A percentile compares a stretch with the other conserved stretches of the same genome.
phyloP scores from a whole-genome alignment of 2,329 filamentous ascomycete species.

The Colletotrichum lini region DNA sequence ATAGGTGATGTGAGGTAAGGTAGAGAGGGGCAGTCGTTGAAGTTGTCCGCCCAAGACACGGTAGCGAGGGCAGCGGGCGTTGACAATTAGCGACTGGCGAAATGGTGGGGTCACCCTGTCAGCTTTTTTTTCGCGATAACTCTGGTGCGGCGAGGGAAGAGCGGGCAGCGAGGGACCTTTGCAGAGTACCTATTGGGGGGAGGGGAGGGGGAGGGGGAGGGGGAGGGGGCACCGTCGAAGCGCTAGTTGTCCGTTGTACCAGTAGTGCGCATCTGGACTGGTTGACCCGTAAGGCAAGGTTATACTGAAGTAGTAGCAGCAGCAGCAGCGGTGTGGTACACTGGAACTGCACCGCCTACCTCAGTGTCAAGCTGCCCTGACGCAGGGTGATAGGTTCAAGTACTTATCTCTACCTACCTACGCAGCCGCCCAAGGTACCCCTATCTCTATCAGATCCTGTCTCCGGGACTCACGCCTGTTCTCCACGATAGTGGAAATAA shows the following conservation, averaged over 20 bases:
- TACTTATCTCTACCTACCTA: background rate
- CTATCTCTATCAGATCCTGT: background rate
- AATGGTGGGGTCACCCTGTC: slow-evolving; percentile 43
- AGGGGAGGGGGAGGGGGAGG: slow-evolving; percentile 10
- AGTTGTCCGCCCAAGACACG: slow-evolving; percentile 30
- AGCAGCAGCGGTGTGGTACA: background rate
- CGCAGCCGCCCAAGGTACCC: background rate
- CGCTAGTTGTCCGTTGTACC: slow-evolving; percentile 20
- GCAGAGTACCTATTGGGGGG: background rate
- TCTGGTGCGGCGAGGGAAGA: slow-evolving; percentile 40
- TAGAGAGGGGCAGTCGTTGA: slow-evolving; percentile 41
- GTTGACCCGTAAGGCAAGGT: slow-evolving; percentile 6
- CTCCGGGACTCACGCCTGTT: slow-evolving; percentile 8
- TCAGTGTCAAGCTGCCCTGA: slow-evolving; percentile 8
- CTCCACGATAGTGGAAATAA: background rate
- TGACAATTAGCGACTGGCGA: slow-evolving; percentile 32
- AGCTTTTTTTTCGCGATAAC: slow-evolving; percentile 44
- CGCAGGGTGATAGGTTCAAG: background rate
- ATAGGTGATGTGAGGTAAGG: background rate
- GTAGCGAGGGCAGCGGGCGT: slow-evolving; percentile 27
- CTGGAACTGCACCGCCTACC: background rate
- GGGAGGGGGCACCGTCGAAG: slow-evolving; percentile 18
- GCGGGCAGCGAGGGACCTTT: slow-evolving; percentile 29
- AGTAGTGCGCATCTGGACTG: background rate
- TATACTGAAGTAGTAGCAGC: slow-evolving; percentile 5